Evolutionary conservation across 2,329 filamentous ascomycete genomes (phyloP), one percentile per base, ranked within the genome.

Genomic region (Talaromyces atroroseus): DNA sequence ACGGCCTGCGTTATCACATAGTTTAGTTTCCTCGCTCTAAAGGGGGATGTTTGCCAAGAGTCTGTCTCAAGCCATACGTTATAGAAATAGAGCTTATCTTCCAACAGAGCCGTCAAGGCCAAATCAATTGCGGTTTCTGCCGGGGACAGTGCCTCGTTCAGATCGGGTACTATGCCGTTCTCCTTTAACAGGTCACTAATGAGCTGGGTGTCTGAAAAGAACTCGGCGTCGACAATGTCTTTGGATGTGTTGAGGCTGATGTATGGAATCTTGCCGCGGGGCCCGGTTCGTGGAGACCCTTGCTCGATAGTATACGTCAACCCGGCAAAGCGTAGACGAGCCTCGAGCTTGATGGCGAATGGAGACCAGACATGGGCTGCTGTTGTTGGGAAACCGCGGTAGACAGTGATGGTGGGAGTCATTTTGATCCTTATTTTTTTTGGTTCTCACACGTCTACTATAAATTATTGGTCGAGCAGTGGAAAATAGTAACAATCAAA

Each of bases 321-420:
- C 1, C 68, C 65, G 1, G 75, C 75, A 60, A 84, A 77, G 14
- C 84, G 82, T 5, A 86, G 74, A 14, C 83, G 81, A 18, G 81
- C 75, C 64, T 87, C 84, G 52, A 86, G 72, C 65, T 87, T 87
- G 46, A 71, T 80, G 52, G 84, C 82, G 61, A 84, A 86, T 10
- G 83, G 82, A 0, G 83, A 85, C 81, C 81, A 84, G 51, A 78
- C 74, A 62, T 84, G 77, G 18, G 62, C 61, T 5, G 70, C 71
- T 1, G 66, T 58, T 2, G 69, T 65, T 32, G 71, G 68, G 57
- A 74, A 79, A 48, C 82, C 82, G 42, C 82, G 79, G 66, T 75
- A 82, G 49, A 85, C 59, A 6, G 71, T 79, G 23, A 72, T 52
- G 46, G 12, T 24, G n/a, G 53, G 36, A 7, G 40, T 24, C 40